Evolutionary conservation across 257 asterid species (phyloP).

Genomic region (Scutellaria barbata): DNA sequence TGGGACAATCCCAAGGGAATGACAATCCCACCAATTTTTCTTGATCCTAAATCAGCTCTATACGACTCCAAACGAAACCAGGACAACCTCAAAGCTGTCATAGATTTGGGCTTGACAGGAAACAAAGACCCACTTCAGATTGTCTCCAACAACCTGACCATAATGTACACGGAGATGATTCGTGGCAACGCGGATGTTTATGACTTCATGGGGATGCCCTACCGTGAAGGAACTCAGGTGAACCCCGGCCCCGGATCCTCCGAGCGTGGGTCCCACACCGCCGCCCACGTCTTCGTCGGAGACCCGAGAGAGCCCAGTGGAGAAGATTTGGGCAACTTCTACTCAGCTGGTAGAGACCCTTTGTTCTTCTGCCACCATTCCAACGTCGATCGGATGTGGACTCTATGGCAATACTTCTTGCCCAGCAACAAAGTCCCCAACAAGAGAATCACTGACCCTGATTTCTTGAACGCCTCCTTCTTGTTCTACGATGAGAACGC

Average conservation of each 20-base stretch:
- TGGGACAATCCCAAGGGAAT: constrained; percentile 47
- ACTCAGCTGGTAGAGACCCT: constrained; percentile 59
- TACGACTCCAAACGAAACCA: constrained; percentile 37
- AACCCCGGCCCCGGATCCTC: constrained; percentile 45
- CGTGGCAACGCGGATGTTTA: constrained; percentile 29
- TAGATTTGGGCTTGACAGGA: constrained; percentile 38
- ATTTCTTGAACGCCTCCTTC: constrained; percentile 56
- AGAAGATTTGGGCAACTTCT: constrained; percentile 52
- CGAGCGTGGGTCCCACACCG: constrained; percentile 47
- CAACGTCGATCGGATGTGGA: constrained; percentile 63
- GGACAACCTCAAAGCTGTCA: constrained; percentile 14
- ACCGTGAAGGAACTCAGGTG: constrained; percentile 36
- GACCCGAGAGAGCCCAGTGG: constrained; percentile 40
- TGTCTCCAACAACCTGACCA: constrained; percentile 36
- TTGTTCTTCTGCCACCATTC: constrained; percentile 59
- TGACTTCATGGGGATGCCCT: constrained; percentile 47
- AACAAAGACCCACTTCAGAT: constrained; percentile 30
- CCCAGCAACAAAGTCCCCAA: constrained; percentile 34
- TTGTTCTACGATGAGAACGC: constrained; percentile 61
- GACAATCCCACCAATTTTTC: constrained; percentile 41
- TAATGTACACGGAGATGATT: constrained; percentile 45
- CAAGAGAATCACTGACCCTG: constrained; percentile 45
- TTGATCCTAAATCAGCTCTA: constrained; percentile 29
- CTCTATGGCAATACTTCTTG: constrained; percentile 45
- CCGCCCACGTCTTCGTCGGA: constrained; percentile 42